phyloP scores from a whole-genome alignment of 148 eudicot genomes.

The Gaultheria prostrata region DNA sequence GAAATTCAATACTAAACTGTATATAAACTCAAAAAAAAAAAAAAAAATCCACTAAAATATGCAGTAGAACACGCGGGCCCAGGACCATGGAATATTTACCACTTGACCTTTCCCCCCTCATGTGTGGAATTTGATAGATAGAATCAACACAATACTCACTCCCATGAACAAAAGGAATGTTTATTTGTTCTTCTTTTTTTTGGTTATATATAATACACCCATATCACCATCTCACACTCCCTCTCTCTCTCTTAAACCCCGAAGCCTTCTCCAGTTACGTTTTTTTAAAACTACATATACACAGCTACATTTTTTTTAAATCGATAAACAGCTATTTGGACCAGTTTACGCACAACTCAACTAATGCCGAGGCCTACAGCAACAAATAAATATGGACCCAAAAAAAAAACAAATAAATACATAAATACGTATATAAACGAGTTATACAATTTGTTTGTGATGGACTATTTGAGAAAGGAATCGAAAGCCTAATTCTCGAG shows the following conservation, averaged over 20 bases:
- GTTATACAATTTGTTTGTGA: neutral
- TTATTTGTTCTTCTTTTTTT: neutral
- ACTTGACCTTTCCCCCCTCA: neutral
- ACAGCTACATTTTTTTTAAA: too few species aligned
- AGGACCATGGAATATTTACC: too few species aligned
- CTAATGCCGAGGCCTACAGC: too few species aligned
- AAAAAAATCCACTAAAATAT: too few species aligned
- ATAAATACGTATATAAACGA: neutral
- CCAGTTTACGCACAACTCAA: too few species aligned
- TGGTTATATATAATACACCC: conserved; percentile 8
- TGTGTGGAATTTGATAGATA: neutral
- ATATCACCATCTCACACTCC: conserved; percentile 30
- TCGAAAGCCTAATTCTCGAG: conserved; percentile 53
- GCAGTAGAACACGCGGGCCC: too few species aligned
- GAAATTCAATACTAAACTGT: too few species aligned
- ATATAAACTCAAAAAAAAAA: too few species aligned
- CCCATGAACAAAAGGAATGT: conserved; percentile 26
- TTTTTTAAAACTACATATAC: neutral
- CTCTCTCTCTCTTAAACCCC: conserved; percentile 23
- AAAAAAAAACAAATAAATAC: too few species aligned
- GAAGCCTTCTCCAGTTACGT: conserved; percentile 36
- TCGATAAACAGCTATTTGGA: too few species aligned
- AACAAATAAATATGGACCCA: too few species aligned
- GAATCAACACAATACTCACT: neutral
- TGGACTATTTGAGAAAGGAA: conserved; percentile 43